These are phyloP conservation scores for Macrolepiota fuliginosa DNA, from an alignment of 768 basidiomycete genomes.

Conservation along the genomic window DNA sequence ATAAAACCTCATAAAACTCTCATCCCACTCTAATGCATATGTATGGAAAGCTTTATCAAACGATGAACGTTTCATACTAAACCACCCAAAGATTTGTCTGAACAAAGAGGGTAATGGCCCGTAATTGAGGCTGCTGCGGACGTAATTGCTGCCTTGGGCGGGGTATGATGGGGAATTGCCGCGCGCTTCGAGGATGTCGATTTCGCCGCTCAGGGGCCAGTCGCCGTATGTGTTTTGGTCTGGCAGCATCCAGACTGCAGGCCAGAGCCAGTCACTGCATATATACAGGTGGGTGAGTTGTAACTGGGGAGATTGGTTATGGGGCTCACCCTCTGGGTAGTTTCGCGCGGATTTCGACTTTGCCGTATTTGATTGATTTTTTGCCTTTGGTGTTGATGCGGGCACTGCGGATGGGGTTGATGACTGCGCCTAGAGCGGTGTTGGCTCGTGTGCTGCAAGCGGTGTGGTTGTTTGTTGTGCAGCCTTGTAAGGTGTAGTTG, in stretches of 20 bases:
- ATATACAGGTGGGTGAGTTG: not conserved
- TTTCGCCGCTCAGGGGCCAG: slow-evolving; percentile 58
- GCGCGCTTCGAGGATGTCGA: slow-evolving; percentile 57
- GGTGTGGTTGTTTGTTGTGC: slow-evolving; percentile 39
- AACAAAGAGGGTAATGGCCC: slow-evolving; percentile 49
- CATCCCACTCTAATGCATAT: slow-evolving; percentile 77
- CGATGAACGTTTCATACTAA: slow-evolving; percentile 44
- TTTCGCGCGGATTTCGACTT: slow-evolving; percentile 61
- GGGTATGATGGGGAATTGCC: slow-evolving; percentile 59
- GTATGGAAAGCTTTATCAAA: slow-evolving; percentile 57
- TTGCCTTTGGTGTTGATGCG: slow-evolving; percentile 69
- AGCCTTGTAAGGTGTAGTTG: slow-evolving; percentile 65
- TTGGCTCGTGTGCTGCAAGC: slow-evolving; percentile 42
- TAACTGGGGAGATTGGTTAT: slow-evolving; percentile 23
- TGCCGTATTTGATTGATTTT: slow-evolving; percentile 54
- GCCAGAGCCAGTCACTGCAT: slow-evolving; percentile 67
- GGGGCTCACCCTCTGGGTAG: slow-evolving; percentile 47
- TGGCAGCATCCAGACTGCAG: slow-evolving; percentile 74
- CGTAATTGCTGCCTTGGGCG: slow-evolving; percentile 55
- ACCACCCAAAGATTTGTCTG: slow-evolving; percentile 63
- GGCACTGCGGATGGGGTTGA: slow-evolving; percentile 78
- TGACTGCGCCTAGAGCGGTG: slow-evolving; percentile 39
- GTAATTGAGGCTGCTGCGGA: slow-evolving; percentile 65
- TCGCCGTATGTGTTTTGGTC: slow-evolving; percentile 59
- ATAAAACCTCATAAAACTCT: slow-evolving; percentile 67